These are phyloP conservation scores for Dothideomycetes sp. DNA, from an alignment of 2,329 filamentous ascomycete species.

Conservation along the genomic window DNA sequence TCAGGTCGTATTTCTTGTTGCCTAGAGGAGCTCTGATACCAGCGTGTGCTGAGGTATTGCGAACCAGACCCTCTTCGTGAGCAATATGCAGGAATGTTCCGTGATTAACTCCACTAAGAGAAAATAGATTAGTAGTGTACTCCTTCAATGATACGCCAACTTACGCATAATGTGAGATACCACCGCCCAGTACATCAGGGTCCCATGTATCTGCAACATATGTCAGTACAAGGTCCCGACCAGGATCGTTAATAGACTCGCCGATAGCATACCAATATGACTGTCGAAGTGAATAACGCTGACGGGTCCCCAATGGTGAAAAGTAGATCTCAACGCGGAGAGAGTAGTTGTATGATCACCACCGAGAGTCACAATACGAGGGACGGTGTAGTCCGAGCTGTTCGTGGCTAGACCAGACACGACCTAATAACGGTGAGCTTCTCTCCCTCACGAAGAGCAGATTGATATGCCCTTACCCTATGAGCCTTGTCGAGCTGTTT, in stretches of 20 bases:
- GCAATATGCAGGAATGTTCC: constrained; percentile 55
- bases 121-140: background rate
- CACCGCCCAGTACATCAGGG: constrained; percentile 46
- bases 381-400: constrained; percentile 34
- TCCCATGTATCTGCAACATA: constrained; percentile 44
- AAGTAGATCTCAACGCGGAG: constrained; percentile 42
- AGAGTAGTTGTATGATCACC: constrained; percentile 50
- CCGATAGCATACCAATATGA: constrained; percentile 33
- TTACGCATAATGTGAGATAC: constrained; percentile 51
- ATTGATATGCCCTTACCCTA: constrained; percentile 27
- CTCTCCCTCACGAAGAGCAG: no score
- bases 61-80: constrained; percentile 51
- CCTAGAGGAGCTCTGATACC: constrained; percentile 49
- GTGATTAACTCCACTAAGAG: constrained; percentile 45
- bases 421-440: constrained; percentile 24
- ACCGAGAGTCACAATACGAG: constrained; percentile 45
- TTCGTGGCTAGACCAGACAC: constrained; percentile 37
- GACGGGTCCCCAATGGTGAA: constrained; percentile 43
- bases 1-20: constrained; percentile 42
- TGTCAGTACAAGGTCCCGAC: background rate
- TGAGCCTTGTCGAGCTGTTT: constrained; percentile 46
- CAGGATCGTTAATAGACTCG: background rate
- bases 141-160: constrained; percentile 18
- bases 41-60: constrained; percentile 52
- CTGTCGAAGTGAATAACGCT: constrained; percentile 52